Base-by-base conservation (phyloP, 768 basidiomycete species). In the Kwoniella sp. region DNA sequence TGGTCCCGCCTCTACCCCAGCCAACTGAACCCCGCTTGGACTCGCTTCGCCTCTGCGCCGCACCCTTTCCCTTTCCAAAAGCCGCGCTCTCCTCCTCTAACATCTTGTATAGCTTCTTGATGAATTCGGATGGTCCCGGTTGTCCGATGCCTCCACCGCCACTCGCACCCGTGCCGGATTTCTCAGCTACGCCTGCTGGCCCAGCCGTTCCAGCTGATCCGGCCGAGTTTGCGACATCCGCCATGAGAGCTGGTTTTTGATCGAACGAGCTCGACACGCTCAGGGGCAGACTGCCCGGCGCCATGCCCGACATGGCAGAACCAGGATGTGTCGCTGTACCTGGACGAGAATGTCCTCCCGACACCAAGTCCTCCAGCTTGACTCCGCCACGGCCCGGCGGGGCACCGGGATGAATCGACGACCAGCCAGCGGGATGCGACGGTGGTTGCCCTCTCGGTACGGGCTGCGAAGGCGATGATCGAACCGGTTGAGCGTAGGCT, bases 61-160 rank as follows among this genome's bases (percentile, higher is more conserved):
- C 33, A 12, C 53, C 27, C 20, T 51, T 48, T 2, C 63, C 66
- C 20, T 60, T 54, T 7, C 66, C 69, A 42, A 50, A 66, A 29
- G 46, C 37, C 8, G 48, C 57, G 9, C 46, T 53, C 29, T 68
- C 66, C 34, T 68, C 69, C 38, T 68, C 66, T 29, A 71, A 46
- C 67, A 71, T 69, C 51, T 63, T 69, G 50, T 64, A 71, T 25
- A 71, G 47, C 53, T 71, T 71, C 54, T 71, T 71, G 53, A 71
- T 69, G 45, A 71, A 71, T 19, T 71, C 69, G 27, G 67, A 68
- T 33, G 64, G 54, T 12, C 59, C 62, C 25, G 59, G 44, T 31
- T 57, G 51, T 5, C 57, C 41, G 19, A 36, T 38, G 22, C 36
- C 39, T 19, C 25, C 45, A 2, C 32, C 43, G 25, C 28, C 57